These are phyloP conservation scores for Oxyria digyna DNA, from an alignment of 148 eudicot species.

Conservation along the genomic window DNA sequence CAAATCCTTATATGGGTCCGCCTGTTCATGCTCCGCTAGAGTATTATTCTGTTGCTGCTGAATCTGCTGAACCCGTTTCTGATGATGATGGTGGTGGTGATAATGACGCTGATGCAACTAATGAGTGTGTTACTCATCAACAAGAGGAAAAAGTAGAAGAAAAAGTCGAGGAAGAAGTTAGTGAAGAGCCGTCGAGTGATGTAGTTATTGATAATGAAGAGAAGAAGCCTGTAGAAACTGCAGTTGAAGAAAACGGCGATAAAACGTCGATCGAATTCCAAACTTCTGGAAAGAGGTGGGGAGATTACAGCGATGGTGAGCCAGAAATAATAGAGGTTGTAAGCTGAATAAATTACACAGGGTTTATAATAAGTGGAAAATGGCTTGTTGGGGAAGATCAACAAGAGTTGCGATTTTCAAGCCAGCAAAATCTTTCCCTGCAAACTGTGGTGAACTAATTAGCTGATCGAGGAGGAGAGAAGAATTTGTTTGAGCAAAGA, in stretches of 20 bases:
- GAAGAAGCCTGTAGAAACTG: constrained; percentile 13
- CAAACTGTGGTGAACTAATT: background rate
- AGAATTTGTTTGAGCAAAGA: background rate
- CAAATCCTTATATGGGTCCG: constrained; percentile 28
- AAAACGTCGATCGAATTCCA: constrained; percentile 10
- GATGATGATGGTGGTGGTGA: too few species aligned
- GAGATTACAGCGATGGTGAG: constrained; percentile 79
- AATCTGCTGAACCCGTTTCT: constrained; percentile 21
- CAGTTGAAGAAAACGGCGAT: constrained; percentile 14
- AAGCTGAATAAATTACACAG: constrained; percentile 16
- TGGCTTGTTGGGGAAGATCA: background rate
- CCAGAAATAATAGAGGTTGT: constrained; percentile 32
- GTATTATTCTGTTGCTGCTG: constrained; percentile 15
- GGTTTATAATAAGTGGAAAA: background rate
- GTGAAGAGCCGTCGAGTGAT: constrained; percentile 11
- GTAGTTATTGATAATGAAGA: constrained; percentile 13
- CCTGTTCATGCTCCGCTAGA: constrained; percentile 24
- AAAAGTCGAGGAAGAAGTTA: constrained; percentile 17
- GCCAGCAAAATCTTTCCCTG: constrained; percentile 1
- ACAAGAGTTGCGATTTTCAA: background rate
- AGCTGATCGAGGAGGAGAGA: too few species aligned
- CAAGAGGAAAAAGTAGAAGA: constrained; percentile 7
- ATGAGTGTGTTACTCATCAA: background rate
- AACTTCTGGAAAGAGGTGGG: constrained; percentile 59
- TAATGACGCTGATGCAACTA: too few species aligned